Evolutionary conservation across 2,329 filamentous ascomycete species (phyloP).

Genomic region (Scedosporium dehoogii): DNA sequence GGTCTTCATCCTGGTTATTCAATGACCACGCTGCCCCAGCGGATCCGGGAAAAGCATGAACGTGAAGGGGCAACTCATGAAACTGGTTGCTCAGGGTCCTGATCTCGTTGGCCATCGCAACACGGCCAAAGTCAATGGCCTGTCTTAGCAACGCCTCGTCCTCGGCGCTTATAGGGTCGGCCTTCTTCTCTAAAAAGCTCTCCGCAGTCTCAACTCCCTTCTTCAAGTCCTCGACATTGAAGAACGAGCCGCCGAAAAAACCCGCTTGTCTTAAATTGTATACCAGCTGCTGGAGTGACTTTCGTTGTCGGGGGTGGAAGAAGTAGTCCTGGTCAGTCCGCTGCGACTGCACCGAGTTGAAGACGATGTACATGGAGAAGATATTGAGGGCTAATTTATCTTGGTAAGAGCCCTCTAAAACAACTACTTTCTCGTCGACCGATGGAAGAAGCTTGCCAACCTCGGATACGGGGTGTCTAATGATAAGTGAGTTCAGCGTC

Average conservation of each 20-base stretch:
- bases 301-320: conserved; percentile 67
- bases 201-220: conserved; percentile 56
- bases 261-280: conserved; percentile 73
- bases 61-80: conserved; percentile 69
- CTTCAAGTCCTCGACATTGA: conserved; percentile 50
- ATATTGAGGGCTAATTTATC: conserved; percentile 76
- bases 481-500: conserved; percentile 68
- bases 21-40: conserved; percentile 60
- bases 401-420: conserved; percentile 72
- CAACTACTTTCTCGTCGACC: conserved; percentile 60
- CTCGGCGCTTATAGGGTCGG: conserved; percentile 44
- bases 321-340: conserved; percentile 78
- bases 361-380: conserved; percentile 73
- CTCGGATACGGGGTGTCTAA: conserved; percentile 69
- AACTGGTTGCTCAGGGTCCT: conserved; percentile 59
- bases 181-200: conserved; percentile 55
- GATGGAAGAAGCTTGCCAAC: conserved; percentile 60
- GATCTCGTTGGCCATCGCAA: conserved; percentile 47
- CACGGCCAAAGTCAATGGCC: conserved; percentile 56
- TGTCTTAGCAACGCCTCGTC: conserved; percentile 53
- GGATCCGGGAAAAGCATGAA: conserved; percentile 56
- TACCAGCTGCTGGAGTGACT: conserved; percentile 57
- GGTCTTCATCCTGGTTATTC: conserved; percentile 36
- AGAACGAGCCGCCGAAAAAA: conserved; percentile 77
- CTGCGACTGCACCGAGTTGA: conserved; percentile 84